phyloP scores from a whole-genome alignment of 352 stramenopile species.

The Globisporangium spiculum region DNA sequence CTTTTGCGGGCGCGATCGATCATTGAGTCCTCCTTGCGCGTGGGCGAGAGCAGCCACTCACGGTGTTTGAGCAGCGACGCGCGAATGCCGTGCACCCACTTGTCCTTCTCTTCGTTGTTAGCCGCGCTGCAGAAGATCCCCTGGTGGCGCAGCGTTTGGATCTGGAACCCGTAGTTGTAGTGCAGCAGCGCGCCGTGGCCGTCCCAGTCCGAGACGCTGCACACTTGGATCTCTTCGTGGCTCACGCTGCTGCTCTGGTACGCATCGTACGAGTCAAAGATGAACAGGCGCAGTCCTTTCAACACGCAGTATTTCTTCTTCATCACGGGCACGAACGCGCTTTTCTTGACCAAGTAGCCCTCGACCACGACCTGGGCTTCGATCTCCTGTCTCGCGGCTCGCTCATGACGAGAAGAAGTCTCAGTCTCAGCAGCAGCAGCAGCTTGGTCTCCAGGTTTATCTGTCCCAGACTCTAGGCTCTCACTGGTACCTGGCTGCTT shows the following conservation, averaged over 20 bases:
- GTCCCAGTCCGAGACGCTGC: slow-evolving; percentile 58
- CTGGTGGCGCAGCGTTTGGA: slow-evolving; percentile 54
- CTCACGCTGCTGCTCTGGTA: slow-evolving; percentile 21
- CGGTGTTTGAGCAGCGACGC: slow-evolving; percentile 45
- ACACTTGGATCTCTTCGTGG: slow-evolving; percentile 29
- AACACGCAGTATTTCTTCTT: slow-evolving; percentile 67
- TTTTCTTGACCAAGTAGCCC: slow-evolving; percentile 58
- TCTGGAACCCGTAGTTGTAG: slow-evolving; percentile 69
- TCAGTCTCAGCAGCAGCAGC: background rate
- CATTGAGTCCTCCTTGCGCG: slow-evolving; percentile 26
- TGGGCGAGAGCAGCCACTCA: slow-evolving; percentile 26
- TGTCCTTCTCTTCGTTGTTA: slow-evolving; percentile 57
- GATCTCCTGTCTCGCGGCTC: background rate
- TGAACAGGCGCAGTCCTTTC: slow-evolving; percentile 34
- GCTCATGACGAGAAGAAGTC: background rate
- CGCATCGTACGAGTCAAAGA: slow-evolving; percentile 44
- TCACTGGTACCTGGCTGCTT: background rate
- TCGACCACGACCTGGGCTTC: slow-evolving; percentile 31
- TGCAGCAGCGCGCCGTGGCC: slow-evolving; percentile 56
- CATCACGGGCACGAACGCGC: slow-evolving; percentile 41
- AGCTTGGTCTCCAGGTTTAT: background rate
- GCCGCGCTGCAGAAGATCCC: slow-evolving; percentile 67
- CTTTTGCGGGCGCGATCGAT: slow-evolving; percentile 17
- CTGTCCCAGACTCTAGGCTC: background rate
- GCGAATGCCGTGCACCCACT: slow-evolving; percentile 60